Base-by-base conservation (phyloP, 2,329 filamentous ascomycete genomes). In the Ceratocystis smalleyi region DNA sequence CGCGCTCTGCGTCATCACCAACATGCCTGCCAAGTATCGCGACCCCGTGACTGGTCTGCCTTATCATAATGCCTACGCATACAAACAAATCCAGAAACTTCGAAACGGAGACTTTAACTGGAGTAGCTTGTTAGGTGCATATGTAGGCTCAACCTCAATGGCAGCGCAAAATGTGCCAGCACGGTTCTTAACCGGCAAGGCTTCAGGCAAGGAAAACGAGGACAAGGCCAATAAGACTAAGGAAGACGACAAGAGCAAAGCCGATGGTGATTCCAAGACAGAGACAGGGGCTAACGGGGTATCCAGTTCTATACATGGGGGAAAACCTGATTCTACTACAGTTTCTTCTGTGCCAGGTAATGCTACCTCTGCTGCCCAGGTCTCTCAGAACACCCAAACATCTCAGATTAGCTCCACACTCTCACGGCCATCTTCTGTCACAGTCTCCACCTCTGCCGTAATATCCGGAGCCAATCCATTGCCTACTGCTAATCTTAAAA, bases 11-110 rank as follows among this genome's bases (percentile, higher is more conserved):
- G 86, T 85, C 60, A 91, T 97, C 71, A 96, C 90, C 0, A 87
- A 86, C 70, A 82, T 86, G 63, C 83, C 86, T 3, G 94, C 92
- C 12, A 84, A 84, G 64, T 97, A 95, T 74, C 83, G 85, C 27
- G 94, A 99, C 73, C 89, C 91, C 0, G 81, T 83, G 69, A 97
- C 92, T 0, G 88, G 89, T 0, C 79, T 97, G 17, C 83, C 86
- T 0, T 99, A 92, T 74, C 81, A 83, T 68, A 92, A 92, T 72
- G 78, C 83, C 54, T 82, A 86, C 67, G 91, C 91, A 0, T 96
- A 91, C 75, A 84, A 84, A 69, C 85, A 95, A 73, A 87, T 97
- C 57, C 86, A 89, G 70, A 83, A 86, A 64, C 79, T 95, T 15
- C 76, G 83, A 62, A 81, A 78, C 1, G 87, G 89, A 54, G 84